These are phyloP conservation scores for Coelastrella sp. DNA, from an alignment of 139 green algal species.

Conservation along the genomic window DNA sequence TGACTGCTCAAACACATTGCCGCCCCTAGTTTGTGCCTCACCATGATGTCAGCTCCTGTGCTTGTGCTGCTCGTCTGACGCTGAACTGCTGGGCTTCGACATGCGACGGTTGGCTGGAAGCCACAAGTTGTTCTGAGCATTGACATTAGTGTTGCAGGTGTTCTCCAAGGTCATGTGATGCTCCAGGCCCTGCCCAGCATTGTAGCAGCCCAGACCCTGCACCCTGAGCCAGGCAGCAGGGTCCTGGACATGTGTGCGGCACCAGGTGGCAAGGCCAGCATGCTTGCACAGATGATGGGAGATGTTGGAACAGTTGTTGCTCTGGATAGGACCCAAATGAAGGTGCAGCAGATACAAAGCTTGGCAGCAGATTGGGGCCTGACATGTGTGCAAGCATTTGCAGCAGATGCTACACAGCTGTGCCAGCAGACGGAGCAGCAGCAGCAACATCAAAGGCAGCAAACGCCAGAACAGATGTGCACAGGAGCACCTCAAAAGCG, in stretches of 20 bases:
- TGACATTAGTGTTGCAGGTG: slow-evolving; percentile 27
- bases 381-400: slow-evolving; percentile 58
- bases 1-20: too few species aligned
- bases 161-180: slow-evolving; percentile 58
- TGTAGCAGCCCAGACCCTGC: slow-evolving; percentile 75
- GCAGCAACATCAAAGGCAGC: neutral
- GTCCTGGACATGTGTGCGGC: slow-evolving; percentile 96
- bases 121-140: neutral
- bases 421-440: slow-evolving; percentile 55
- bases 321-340: slow-evolving; percentile 86
- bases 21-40: too few species aligned
- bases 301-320: slow-evolving; percentile 67
- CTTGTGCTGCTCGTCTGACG: neutral
- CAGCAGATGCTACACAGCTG: slow-evolving; percentile 54
- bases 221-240: slow-evolving; percentile 57
- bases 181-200: slow-evolving; percentile 85
- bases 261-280: slow-evolving; percentile 92
- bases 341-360: slow-evolving; percentile 62
- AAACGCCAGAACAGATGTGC: neutral
- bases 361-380: slow-evolving; percentile 79
- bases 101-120: neutral
- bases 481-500: neutral
- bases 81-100: neutral
- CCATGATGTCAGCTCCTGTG: neutral
- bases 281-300: slow-evolving; percentile 88